Percentiles rank a stretch among this genome's conserved stretches.
Evolutionary conservation across 176 grass and related monocot genomes (phyloP).

Genomic region (Tuctoria greenei): DNA sequence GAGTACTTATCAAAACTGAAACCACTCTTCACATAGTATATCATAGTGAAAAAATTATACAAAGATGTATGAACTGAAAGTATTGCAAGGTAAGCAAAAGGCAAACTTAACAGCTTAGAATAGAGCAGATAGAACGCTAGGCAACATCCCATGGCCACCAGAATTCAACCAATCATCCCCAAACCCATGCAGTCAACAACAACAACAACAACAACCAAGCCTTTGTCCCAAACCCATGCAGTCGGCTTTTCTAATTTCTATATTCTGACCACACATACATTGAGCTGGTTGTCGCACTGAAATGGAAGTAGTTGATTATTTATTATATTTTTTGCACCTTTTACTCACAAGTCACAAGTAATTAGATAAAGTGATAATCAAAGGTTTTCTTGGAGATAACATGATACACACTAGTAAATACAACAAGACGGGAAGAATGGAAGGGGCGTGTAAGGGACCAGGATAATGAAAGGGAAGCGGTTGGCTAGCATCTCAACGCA

Average conservation of each 20-base stretch:
- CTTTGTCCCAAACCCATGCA: not conserved
- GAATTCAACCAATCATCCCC: not conserved
- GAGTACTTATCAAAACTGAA: not conserved
- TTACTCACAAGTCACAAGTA: not conserved
- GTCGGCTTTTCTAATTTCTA: not conserved
- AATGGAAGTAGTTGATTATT: not conserved
- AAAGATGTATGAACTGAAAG: too few relatives aligned
- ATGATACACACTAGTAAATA: not conserved
- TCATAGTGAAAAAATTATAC: too few relatives aligned
- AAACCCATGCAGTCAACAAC: not conserved
- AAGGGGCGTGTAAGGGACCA: not conserved
- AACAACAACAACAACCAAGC: too few relatives aligned
- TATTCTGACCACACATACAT: not conserved
- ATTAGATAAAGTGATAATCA: not conserved
- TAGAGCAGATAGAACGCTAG: not conserved
- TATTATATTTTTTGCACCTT: not conserved
- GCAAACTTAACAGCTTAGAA: not conserved
- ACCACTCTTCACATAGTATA: too few relatives aligned
- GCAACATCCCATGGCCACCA: not conserved
- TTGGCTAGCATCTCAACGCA: too few relatives aligned
- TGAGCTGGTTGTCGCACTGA: not conserved
- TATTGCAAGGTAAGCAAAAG: not conserved
- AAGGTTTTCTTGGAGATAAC: not conserved
- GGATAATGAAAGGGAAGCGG: not conserved
- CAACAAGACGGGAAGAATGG: not conserved